These are phyloP conservation scores for Ogataea naganishii DNA, from an alignment of 805 yeast genomes.

Conservation along the genomic window DNA sequence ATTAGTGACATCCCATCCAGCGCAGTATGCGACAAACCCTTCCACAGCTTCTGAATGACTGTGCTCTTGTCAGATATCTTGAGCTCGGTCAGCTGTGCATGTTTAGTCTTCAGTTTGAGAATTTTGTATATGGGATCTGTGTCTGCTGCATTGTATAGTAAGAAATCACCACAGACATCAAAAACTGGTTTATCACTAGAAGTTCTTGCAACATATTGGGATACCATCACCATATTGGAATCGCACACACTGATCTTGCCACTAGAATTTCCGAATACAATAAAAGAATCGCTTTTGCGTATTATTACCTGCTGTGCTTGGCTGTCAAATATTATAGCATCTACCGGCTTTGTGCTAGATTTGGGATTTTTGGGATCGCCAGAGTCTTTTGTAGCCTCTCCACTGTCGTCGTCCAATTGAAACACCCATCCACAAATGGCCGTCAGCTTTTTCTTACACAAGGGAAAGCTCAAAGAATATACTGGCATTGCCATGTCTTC, in stretches of 20 bases:
- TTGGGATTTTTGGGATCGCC: no score
- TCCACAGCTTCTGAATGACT: constrained; percentile 37
- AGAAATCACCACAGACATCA: constrained; percentile 41
- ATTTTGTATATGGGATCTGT: constrained; percentile 23
- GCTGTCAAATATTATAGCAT: no score
- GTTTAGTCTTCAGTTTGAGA: background rate
- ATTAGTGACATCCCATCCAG: constrained; percentile 26
- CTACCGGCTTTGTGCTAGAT: no score
- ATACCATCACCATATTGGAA: no score
- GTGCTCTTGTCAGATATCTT: constrained; percentile 38
- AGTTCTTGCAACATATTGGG: constrained; percentile 8
- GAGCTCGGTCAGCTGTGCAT: constrained; percentile 18
- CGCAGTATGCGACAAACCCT: constrained; percentile 41
- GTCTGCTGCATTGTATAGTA: constrained; percentile 36
- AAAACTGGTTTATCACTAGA: constrained; percentile 32
- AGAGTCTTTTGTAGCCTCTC: no score
- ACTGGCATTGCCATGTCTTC: no score
- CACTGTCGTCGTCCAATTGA: no score
- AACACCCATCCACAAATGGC: no score
- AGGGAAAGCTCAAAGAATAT: no score
- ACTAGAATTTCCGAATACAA: background rate
- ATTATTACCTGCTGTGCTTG: no score
- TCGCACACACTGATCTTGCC: constrained; percentile 10
- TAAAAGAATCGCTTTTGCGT: no score
- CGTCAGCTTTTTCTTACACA: no score